Conservation (phyloP, 768 basidiomycete genomes). For the Naganishia kalamii region DNA sequence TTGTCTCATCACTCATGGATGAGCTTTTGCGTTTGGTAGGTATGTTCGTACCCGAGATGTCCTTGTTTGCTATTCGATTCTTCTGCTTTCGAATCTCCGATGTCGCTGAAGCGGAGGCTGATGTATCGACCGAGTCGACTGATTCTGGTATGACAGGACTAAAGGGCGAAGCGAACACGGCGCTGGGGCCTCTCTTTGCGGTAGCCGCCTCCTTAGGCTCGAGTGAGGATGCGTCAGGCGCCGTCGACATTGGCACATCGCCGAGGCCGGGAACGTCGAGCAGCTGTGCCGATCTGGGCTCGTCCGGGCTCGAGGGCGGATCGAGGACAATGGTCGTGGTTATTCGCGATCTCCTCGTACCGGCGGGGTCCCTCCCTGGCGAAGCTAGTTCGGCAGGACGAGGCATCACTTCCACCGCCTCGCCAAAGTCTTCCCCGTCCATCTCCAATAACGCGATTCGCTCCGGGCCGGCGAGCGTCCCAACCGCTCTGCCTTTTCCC, state of each 20-base stretch:
- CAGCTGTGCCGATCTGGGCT: background rate
- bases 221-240: background rate
- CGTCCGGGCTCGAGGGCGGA: background rate
- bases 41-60: background rate
- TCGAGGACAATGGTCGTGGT: too few relatives aligned
- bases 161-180: too few relatives aligned
- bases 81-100: background rate
- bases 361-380: too few relatives aligned
- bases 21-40: background rate
- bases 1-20: too few relatives aligned
- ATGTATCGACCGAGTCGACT: too few relatives aligned
- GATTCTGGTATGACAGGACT: too few relatives aligned
- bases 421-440: constrained; percentile 10
- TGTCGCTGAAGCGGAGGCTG: background rate
- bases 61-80: background rate
- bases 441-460: background rate
- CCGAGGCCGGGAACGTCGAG: background rate
- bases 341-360: too few relatives aligned
- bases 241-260: too few relatives aligned
- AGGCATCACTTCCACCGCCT: background rate
- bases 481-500: background rate
- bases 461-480: too few relatives aligned
- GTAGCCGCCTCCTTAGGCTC: too few relatives aligned
- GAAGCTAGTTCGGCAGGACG: too few relatives aligned
- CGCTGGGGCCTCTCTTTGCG: too few relatives aligned